Percentiles rank a stretch among this genome's conserved stretches.
Evolutionary conservation across 2,329 filamentous ascomycete genomes (phyloP).

Genomic region (Pyricularia sp.): DNA sequence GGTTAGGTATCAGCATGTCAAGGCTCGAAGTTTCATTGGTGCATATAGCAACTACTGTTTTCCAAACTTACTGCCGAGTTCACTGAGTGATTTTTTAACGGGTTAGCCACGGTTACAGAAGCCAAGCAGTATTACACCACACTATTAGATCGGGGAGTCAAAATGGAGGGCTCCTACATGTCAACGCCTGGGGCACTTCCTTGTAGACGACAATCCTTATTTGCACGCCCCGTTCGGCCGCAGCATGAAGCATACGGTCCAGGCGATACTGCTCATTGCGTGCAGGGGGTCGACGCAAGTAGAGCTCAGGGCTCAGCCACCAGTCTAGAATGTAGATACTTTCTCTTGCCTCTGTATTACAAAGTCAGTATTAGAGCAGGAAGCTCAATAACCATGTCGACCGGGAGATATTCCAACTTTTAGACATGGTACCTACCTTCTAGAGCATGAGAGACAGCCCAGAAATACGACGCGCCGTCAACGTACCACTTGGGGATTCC

Average conservation of each 20-base stretch:
- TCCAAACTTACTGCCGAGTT: conserved; percentile 5
- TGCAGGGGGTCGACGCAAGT: conserved; percentile 69
- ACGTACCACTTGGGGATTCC: conserved; percentile 82
- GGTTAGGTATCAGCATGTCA: not conserved
- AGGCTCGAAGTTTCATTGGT: conserved; percentile 14
- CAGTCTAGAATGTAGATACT: conserved; percentile 79
- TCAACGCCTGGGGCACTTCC: conserved; percentile 71
- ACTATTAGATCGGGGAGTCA: not conserved
- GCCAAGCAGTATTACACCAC: not conserved
- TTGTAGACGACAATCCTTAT: conserved; percentile 87
- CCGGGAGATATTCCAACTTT: no score
- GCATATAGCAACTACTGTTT: not conserved
- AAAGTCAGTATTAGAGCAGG: not conserved
- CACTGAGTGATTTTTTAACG: not conserved
- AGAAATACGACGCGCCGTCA: conserved; percentile 74
- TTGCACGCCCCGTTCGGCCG: conserved; percentile 71
- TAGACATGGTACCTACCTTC: conserved; percentile 32
- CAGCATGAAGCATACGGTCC: conserved; percentile 69
- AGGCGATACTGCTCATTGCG: conserved; percentile 73
- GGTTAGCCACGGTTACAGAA: not conserved
- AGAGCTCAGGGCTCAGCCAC: conserved; percentile 85
- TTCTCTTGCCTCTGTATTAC: conserved; percentile 46
- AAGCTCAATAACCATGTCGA: no score
- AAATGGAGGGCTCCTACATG: conserved; percentile 37
- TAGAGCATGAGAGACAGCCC: conserved; percentile 67